Evolutionary conservation across 1,284 basidiomycete species (phyloP).

Genomic region (Ganoderma boninense): DNA sequence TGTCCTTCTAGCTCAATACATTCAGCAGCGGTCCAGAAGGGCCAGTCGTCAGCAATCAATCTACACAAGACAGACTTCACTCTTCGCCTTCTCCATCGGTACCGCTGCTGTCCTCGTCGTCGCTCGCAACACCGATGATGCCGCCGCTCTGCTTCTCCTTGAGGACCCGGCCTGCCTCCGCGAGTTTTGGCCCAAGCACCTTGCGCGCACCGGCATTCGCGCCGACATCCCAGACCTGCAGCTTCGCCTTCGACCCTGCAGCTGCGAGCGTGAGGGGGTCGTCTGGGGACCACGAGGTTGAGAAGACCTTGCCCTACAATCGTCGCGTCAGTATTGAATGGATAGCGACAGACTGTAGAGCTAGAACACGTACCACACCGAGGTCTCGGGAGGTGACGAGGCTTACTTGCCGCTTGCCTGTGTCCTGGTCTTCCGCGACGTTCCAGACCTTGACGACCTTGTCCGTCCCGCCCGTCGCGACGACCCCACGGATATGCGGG

Average conservation of each 20-base stretch:
- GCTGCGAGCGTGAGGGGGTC: slow-evolving; percentile 94
- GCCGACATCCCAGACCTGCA: slow-evolving; percentile 95
- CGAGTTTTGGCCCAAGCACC: slow-evolving; percentile 79
- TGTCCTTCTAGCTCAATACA: background rate
- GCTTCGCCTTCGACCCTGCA: slow-evolving; percentile 90
- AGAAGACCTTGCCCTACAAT: slow-evolving; percentile 92
- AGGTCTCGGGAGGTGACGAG: slow-evolving; percentile 91
- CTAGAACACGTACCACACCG: slow-evolving; percentile 79
- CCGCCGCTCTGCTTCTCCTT: slow-evolving; percentile 74
- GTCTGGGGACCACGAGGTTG: slow-evolving; percentile 91
- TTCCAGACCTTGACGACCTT: slow-evolving; percentile 97
- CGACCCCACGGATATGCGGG: slow-evolving; percentile 89
- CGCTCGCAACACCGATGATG: slow-evolving; percentile 73
- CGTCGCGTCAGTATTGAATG: background rate
- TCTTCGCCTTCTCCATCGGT: slow-evolving; percentile 43
- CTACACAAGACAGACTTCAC: slow-evolving; percentile 18
- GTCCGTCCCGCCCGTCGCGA: slow-evolving; percentile 94
- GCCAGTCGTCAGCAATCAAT: background rate
- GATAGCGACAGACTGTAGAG: background rate
- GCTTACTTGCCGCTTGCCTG: slow-evolving; percentile 81
- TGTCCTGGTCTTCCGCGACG: slow-evolving; percentile 71
- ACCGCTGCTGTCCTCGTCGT: slow-evolving; percentile 73
- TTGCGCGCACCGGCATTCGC: slow-evolving; percentile 82
- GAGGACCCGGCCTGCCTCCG: slow-evolving; percentile 71
- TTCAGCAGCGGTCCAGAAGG: background rate